These are phyloP conservation scores for Dillenia suffruticosa DNA, from an alignment of 164 flowering plant genomes.

Conservation along the genomic window DNA sequence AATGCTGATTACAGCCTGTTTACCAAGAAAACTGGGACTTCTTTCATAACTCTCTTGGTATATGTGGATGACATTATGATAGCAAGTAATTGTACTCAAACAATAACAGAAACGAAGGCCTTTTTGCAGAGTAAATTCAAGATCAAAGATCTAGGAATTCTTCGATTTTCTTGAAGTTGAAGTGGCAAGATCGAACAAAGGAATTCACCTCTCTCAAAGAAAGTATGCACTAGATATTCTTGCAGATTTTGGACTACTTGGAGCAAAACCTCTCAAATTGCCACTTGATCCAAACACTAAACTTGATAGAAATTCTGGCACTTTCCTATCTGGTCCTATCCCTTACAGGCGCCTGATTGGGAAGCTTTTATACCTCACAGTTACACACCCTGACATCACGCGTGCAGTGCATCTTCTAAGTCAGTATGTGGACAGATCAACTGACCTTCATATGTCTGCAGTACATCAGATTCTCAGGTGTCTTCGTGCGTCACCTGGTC, in stretches of 20 bases:
- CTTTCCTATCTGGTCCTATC: background rate
- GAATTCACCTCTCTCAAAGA: background rate
- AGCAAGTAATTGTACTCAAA: background rate
- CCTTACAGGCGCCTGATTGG: constrained; percentile 4
- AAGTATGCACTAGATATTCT: constrained; percentile 10
- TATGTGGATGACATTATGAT: constrained; percentile 4
- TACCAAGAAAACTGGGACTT: background rate
- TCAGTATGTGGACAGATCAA: background rate
- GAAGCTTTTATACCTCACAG: background rate
- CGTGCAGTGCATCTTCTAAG: background rate
- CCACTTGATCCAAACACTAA: constrained; percentile 6
- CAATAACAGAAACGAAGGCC: background rate
- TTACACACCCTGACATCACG: background rate
- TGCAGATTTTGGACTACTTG: background rate
- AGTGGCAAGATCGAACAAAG: background rate
- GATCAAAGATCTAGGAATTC: constrained; percentile 4
- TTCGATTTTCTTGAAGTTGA: constrained; percentile 10
- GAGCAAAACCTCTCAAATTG: background rate
- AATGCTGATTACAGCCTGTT: background rate
- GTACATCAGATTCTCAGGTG: background rate
- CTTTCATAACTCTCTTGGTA: background rate
- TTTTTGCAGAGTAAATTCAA: background rate
- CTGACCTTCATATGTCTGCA: background rate
- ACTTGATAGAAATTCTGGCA: background rate
- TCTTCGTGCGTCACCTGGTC: background rate